phyloP scores from a whole-genome alignment of 805 yeast genomes.

The Lipomyces anomalus region DNA sequence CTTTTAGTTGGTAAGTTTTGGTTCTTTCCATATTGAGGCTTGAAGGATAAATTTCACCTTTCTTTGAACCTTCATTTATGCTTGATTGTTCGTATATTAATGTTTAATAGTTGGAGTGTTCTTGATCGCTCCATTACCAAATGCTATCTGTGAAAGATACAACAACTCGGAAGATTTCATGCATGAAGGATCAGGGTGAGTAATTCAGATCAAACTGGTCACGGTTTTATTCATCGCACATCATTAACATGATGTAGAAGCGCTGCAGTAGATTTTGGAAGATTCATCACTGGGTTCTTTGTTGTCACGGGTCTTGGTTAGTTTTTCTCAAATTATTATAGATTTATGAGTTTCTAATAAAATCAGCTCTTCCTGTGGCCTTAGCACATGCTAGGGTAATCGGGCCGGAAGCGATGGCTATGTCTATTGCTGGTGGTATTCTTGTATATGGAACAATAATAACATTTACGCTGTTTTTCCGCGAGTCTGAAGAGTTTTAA shows the following conservation, averaged over 20 bases:
- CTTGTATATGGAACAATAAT: conserved; percentile 79
- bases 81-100: background rate
- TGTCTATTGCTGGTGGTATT: conserved; percentile 80
- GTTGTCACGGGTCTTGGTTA: conserved; percentile 60
- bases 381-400: conserved; percentile 71
- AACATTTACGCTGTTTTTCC: conserved; percentile 72
- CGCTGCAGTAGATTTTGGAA: conserved; percentile 67
- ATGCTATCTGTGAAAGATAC: conserved; percentile 48
- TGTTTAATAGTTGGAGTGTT: conserved; percentile 46
- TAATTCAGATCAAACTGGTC: conserved; percentile 3
- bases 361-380: conserved; percentile 57
- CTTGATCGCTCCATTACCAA: conserved; percentile 67
- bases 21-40: background rate
- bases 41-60: background rate
- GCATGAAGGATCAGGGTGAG: conserved; percentile 46
- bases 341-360: background rate
- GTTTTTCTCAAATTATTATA: conserved; percentile 2
- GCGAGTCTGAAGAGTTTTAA: conserved; percentile 41
- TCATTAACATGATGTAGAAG: conserved; percentile 25
- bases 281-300: conserved; percentile 70
- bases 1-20: conserved; percentile 52
- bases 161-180: conserved; percentile 54
- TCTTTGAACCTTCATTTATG: background rate
- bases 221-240: background rate
- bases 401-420: conserved; percentile 59